Percentiles rank a stretch among this genome's conserved stretches.
Evolutionary conservation across 345 rosid species (phyloP).

Genomic region (Corymbia maculata): DNA sequence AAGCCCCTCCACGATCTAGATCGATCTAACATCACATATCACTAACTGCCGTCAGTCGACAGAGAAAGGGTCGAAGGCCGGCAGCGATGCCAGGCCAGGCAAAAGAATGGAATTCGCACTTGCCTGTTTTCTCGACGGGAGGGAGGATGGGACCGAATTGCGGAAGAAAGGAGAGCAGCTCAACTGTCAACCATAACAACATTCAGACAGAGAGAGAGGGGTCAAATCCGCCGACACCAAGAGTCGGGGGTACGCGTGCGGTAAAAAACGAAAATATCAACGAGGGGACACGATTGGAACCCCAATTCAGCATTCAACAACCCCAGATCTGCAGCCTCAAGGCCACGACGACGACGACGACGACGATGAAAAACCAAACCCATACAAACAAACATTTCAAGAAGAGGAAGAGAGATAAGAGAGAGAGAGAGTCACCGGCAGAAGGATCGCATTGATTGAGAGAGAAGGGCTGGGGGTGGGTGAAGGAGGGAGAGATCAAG

Average conservation of each 20-base stretch:
- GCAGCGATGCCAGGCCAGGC: neutral
- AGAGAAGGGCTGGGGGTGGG: neutral
- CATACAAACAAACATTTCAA: neutral
- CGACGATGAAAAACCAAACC: neutral
- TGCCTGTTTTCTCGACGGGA: neutral
- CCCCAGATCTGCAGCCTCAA: conserved; percentile 39
- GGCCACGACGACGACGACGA: neutral
- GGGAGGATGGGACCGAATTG: too few species aligned
- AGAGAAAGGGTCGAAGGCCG: neutral
- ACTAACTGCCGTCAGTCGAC: neutral
- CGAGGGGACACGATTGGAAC: neutral
- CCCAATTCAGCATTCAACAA: conserved; percentile 7
- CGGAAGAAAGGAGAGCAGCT: neutral
- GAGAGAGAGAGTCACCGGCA: neutral
- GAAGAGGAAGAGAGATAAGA: neutral
- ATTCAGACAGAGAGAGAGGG: neutral
- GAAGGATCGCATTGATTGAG: neutral
- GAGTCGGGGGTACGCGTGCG: neutral
- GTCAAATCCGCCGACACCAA: neutral
- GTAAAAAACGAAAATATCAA: neutral
- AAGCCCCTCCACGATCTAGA: conserved; percentile 29
- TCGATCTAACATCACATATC: conserved; percentile 16
- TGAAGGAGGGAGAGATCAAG: neutral
- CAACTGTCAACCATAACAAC: conserved; percentile 1
- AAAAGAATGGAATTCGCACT: neutral